Conservation (phyloP, 1,139 yeast genomes). For the Yamadazyma triangularis region DNA sequence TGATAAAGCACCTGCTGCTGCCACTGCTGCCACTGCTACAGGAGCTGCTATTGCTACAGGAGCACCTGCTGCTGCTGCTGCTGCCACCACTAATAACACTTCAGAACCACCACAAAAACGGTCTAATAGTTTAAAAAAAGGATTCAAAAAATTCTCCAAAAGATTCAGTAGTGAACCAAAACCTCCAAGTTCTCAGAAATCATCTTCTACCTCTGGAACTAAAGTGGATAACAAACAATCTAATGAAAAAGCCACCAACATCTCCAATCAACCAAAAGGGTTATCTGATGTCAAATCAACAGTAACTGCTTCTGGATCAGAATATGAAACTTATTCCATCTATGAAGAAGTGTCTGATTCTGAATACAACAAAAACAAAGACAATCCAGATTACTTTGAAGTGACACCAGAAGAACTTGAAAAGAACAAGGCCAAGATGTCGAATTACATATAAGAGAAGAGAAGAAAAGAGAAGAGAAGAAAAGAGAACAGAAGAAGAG, state of each 20-base stretch:
- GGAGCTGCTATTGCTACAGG: slow-evolving; percentile 9
- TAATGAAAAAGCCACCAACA: not conserved
- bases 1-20: slow-evolving; percentile 9
- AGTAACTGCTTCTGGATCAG: slow-evolving; percentile 15
- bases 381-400: slow-evolving; percentile 49
- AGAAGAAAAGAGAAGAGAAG: too few species aligned
- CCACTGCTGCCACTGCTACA: slow-evolving; percentile 10
- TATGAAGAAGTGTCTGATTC: slow-evolving; percentile 49
- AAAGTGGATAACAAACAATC: not conserved
- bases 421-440: slow-evolving; percentile 16
- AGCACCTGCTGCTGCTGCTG: slow-evolving; percentile 6
- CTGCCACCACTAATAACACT: slow-evolving; percentile 2
- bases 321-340: slow-evolving; percentile 35
- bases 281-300: slow-evolving; percentile 10
- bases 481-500: too few species aligned
- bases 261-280: slow-evolving; percentile 2
- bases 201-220: slow-evolving; percentile 3
- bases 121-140: slow-evolving; percentile 10
- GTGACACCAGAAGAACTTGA: slow-evolving; percentile 34
- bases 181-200: slow-evolving; percentile 3
- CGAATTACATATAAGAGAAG: not conserved
- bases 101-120: slow-evolving; percentile 3
- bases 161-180: slow-evolving; percentile 3
- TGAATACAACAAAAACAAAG: slow-evolving; percentile 41
- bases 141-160: slow-evolving; percentile 9